Evolutionary conservation across 2,329 filamentous ascomycete species (phyloP).

Genomic region (Colletotrichum gloeosporioides): DNA sequence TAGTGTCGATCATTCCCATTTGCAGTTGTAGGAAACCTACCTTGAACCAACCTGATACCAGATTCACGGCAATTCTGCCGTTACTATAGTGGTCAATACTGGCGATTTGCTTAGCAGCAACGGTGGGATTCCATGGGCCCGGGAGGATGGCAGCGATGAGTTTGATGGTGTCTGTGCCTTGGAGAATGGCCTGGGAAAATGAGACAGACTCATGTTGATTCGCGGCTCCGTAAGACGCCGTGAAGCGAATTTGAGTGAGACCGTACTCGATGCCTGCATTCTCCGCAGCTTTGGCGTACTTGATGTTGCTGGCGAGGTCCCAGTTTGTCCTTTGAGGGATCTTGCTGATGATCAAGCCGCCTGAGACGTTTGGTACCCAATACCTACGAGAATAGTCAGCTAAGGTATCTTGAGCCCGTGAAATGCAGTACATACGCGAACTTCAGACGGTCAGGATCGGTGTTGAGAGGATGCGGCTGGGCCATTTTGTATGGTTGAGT

Average conservation of each 20-base stretch:
- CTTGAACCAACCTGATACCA: slow-evolving; percentile 61
- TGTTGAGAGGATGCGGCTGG: slow-evolving; percentile 12
- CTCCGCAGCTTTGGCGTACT: slow-evolving; percentile 55
- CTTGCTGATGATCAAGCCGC: slow-evolving; percentile 57
- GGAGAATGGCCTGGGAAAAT: slow-evolving; percentile 54
- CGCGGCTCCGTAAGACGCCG: slow-evolving; percentile 52
- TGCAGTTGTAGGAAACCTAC: background rate
- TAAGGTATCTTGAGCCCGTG: background rate
- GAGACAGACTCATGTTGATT: slow-evolving; percentile 59
- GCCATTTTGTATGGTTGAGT: background rate
- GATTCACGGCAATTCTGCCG: slow-evolving; percentile 57
- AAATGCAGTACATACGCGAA: slow-evolving; percentile 24
- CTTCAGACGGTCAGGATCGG: slow-evolving; percentile 19
- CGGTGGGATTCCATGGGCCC: slow-evolving; percentile 54
- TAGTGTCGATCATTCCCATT: background rate
- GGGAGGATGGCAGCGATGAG: slow-evolving; percentile 57
- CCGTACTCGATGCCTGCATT: slow-evolving; percentile 55
- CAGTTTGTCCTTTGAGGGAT: slow-evolving; percentile 54
- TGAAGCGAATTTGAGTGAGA: slow-evolving; percentile 57
- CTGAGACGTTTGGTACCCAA: slow-evolving; percentile 60
- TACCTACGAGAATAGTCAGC: slow-evolving; percentile 37
- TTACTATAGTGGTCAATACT: slow-evolving; percentile 57
- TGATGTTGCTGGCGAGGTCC: slow-evolving; percentile 53
- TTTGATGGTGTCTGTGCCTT: slow-evolving; percentile 51
- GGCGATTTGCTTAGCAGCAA: slow-evolving; percentile 59